phyloP scores from a whole-genome alignment of 2,329 filamentous ascomycete genomes.

The Hypoxylon sp. region DNA sequence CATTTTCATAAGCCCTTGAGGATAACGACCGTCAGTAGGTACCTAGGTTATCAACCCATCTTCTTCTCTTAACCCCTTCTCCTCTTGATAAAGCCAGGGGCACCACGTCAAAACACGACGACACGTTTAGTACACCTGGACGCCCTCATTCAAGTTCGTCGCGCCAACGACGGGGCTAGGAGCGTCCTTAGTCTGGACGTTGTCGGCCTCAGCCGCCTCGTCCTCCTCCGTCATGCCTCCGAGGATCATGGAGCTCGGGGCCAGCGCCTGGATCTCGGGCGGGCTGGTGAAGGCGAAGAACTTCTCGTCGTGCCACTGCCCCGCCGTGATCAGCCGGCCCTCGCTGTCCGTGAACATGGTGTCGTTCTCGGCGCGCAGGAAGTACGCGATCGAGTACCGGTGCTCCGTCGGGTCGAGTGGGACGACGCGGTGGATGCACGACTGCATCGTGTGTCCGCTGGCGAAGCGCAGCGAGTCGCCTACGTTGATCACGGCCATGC shows the following conservation, averaged over 20 bases:
- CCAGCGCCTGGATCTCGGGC: conserved; percentile 62
- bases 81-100: background rate
- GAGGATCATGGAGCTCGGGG: conserved; percentile 64
- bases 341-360: conserved; percentile 70
- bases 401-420: conserved; percentile 67
- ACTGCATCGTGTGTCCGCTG: conserved; percentile 67
- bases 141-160: conserved; percentile 43
- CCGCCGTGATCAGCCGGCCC: conserved; percentile 67
- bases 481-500: conserved; percentile 70
- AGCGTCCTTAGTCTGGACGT: conserved; percentile 34
- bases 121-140: conserved; percentile 48
- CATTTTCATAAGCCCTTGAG: conserved; percentile 27
- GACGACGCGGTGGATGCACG: conserved; percentile 71
- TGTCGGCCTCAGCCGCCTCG: conserved; percentile 43
- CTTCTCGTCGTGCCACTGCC: conserved; percentile 70
- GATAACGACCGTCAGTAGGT: conserved; percentile 35
- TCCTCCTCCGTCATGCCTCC: conserved; percentile 65
- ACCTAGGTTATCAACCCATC: conserved; percentile 23
- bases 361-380: conserved; percentile 70
- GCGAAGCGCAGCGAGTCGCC: conserved; percentile 72
- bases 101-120: background rate
- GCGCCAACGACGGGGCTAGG: conserved; percentile 45
- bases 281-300: conserved; percentile 66
- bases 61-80: conserved; percentile 12
- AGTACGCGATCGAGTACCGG: conserved; percentile 72